Conservation (phyloP, 2,329 filamentous ascomycete genomes). For the Scedosporium minutisporum region DNA sequence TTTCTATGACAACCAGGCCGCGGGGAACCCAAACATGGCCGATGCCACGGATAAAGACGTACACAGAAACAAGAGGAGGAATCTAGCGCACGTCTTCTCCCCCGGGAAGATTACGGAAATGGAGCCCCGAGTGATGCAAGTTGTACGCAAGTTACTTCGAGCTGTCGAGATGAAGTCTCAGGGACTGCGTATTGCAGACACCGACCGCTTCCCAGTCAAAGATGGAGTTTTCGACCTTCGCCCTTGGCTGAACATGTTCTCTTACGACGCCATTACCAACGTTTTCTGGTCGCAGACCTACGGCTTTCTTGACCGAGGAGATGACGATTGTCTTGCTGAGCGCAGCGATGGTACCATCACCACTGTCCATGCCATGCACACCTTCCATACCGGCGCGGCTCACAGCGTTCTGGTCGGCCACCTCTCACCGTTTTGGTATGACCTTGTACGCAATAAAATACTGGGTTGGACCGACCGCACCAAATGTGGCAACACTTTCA, state of each 20-base stretch:
- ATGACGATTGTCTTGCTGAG: constrained; percentile 1
- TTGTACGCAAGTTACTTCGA: not conserved
- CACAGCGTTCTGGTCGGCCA: not conserved
- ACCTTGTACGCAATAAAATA: not conserved
- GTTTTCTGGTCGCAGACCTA: constrained; percentile 6
- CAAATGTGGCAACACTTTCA: constrained; percentile 1
- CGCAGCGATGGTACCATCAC: not conserved
- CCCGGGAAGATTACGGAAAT: constrained; percentile 4
- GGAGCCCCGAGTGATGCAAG: constrained; percentile 6
- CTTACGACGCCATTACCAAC: constrained; percentile 8
- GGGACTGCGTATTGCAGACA: not conserved
- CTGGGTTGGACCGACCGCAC: not conserved
- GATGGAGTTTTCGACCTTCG: constrained; percentile 5
- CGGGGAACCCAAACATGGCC: constrained; percentile 1
- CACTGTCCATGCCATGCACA: constrained; percentile 6
- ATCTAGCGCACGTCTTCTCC: constrained; percentile 6
- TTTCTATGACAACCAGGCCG: constrained; percentile 9
- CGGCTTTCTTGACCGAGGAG: constrained; percentile 5
- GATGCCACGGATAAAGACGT: constrained; percentile 4
- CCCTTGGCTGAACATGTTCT: constrained; percentile 9
- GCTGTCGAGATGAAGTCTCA: constrained; percentile 4
- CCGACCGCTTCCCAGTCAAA: not conserved
- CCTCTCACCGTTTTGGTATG: not conserved
- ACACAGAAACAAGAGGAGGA: constrained; percentile 3
- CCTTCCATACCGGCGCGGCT: not conserved